Evolutionary conservation across 2,329 filamentous ascomycete genomes (phyloP), one percentile per base, ranked within the genome.

Genomic region (Phyllosticta citrichinensis): DNA sequence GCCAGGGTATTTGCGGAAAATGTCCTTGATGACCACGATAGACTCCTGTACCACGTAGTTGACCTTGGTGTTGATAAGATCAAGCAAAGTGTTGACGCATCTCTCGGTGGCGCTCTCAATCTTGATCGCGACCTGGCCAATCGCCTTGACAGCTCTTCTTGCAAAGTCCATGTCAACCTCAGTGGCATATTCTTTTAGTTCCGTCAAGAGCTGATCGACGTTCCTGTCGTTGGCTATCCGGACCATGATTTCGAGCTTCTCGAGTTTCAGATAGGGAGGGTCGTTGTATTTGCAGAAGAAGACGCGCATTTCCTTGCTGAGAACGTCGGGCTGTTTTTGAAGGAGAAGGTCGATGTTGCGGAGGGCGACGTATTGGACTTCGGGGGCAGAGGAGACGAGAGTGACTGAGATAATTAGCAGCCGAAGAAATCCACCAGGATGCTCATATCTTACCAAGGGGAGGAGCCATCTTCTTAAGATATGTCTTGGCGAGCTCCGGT

Each of bases 221-320:
- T 97, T 99, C 71, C 87, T 88, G 67, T 97, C 92, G 76, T 97
- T 97, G 63, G 93, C 91, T 85, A 99, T 97, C 74, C 94, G 87
- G 55, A 99, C 93, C 94, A 99, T 97, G 65, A 97, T 97, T 73
- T 99, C 94, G 56, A 99, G 83, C 73, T 99, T 99, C 72, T 96
- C 89, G 63, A 99, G 85, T 75, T 99, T 99, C 69, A 99, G 87
- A 73, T 99, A 99, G 22, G 91, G 91, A 1, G 94, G 93, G 68
- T 99, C 94, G 72, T 97, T 97, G 79, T 99, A 99, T 77, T 99
- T 99, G 87, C 94, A 99, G 79, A 99, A 99, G 79, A 99, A 99
- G 9, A 99, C 94, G 53, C 94, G 86, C 69, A 99, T 85, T 75
- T 99, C 94, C 75, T 97, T 97, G 80, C 90, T 96, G 10, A 99